Evolutionary conservation across 306 rosid species (phyloP).

Genomic region (Pyrus bretschneideri): DNA sequence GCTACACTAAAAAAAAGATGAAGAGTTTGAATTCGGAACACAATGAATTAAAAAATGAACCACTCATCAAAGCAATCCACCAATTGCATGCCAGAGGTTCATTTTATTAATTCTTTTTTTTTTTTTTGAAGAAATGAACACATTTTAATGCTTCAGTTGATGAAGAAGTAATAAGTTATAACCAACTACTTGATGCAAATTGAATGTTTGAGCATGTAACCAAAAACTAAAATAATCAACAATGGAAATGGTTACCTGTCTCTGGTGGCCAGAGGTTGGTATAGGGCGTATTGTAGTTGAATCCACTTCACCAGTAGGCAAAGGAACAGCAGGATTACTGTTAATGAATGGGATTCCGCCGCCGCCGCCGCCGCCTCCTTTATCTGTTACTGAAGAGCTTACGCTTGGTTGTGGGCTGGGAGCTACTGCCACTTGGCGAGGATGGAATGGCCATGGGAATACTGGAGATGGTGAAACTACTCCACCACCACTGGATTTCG

Average conservation of each 20-base stretch:
- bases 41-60: too few species aligned
- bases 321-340: conserved; percentile 96
- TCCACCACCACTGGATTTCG: conserved; percentile 60
- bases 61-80: too few species aligned
- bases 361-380: conserved; percentile 22
- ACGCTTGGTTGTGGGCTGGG: conserved; percentile 45
- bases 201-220: background rate
- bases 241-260: conserved; percentile 27
- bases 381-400: conserved; percentile 38
- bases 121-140: background rate
- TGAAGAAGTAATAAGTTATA: background rate
- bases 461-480: conserved; percentile 47
- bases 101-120: too few species aligned
- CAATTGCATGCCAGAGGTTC: too few species aligned
- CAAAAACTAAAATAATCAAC: background rate
- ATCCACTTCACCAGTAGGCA: conserved; percentile 94
- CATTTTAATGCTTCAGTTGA: background rate
- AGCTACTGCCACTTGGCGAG: conserved; percentile 38
- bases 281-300: conserved; percentile 84
- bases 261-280: conserved; percentile 50
- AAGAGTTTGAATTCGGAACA: too few species aligned
- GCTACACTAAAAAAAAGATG: too few species aligned
- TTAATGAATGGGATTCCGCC: conserved; percentile 73
- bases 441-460: conserved; percentile 82
- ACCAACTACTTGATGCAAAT: background rate